Evolutionary conservation across 1,139 yeast genomes (phyloP).

Genomic region (Geotrichum fermentans): DNA sequence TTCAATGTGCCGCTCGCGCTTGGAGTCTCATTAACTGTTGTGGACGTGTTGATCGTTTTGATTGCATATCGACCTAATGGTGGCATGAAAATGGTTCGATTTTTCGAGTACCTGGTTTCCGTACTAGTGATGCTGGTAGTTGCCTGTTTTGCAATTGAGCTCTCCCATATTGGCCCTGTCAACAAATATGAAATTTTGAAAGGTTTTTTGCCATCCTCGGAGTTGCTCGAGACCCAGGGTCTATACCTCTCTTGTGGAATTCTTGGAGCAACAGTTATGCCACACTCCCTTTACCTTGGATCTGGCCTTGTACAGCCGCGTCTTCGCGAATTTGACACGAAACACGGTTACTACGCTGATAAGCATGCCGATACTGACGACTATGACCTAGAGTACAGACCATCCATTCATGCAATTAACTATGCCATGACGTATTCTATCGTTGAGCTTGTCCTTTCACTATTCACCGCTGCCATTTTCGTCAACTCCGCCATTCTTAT

Average conservation of each 20-base stretch:
- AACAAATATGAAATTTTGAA: conserved; percentile 53
- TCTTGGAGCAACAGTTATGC: conserved; percentile 81
- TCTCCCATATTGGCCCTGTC: conserved; percentile 50
- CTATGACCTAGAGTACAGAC: conserved; percentile 40
- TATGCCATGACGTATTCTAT: conserved; percentile 66
- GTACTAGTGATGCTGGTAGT: conserved; percentile 65
- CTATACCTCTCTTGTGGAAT: conserved; percentile 71
- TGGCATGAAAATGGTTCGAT: conserved; percentile 56
- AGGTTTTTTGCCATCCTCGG: conserved; percentile 65
- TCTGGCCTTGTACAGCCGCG: conserved; percentile 74
- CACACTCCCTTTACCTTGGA: conserved; percentile 70
- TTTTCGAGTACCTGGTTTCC: conserved; percentile 65
- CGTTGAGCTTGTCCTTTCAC: conserved; percentile 56
- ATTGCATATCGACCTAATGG: conserved; percentile 71
- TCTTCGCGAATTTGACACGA: conserved; percentile 52
- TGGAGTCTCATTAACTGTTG: conserved; percentile 66
- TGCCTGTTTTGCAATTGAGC: conserved; percentile 64
- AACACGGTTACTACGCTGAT: conserved; percentile 29
- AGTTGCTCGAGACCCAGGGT: conserved; percentile 59
- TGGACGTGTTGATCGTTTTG: conserved; percentile 68
- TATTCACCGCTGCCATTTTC: conserved; percentile 70
- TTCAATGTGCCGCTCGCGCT: conserved; percentile 68
- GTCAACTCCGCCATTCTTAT: conserved; percentile 74
- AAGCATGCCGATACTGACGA: conserved; percentile 40
- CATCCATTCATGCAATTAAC: conserved; percentile 59